phyloP scores from a whole-genome alignment of 495 filamentous ascomycete genomes.

The Rhypophila decipiens region DNA sequence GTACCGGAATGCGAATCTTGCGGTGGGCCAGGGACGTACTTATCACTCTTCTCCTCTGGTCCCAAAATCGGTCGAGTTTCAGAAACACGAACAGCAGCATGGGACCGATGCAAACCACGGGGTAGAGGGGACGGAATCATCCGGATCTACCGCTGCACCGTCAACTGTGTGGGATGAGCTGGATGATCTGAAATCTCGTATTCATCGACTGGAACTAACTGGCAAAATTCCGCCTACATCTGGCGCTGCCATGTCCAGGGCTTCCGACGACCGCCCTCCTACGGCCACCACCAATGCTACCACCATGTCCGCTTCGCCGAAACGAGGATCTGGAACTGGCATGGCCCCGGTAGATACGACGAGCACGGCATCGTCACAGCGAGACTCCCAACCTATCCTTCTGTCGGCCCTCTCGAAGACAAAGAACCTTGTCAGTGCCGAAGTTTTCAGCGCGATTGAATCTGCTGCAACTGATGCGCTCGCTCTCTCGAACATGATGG shows the following conservation, averaged over 20 bases:
- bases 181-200: slow-evolving; percentile 90
- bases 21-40: slow-evolving; percentile 44
- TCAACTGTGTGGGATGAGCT: slow-evolving; percentile 98
- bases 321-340: slow-evolving; percentile 49
- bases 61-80: slow-evolving; percentile 36
- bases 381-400: slow-evolving; percentile 67
- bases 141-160: slow-evolving; percentile 75
- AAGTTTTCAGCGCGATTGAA: slow-evolving; percentile 76
- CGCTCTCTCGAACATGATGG: slow-evolving; percentile 65
- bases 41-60: slow-evolving; percentile 53
- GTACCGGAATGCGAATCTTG: slow-evolving; percentile 51
- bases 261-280: slow-evolving; percentile 71
- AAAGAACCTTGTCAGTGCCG: slow-evolving; percentile 56
- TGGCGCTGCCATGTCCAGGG: slow-evolving; percentile 67
- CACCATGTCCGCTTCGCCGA: slow-evolving; percentile 82
- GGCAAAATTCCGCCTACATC: slow-evolving; percentile 79
- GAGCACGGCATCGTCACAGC: slow-evolving; percentile 21
- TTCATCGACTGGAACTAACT: slow-evolving; percentile 84
- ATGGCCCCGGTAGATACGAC: slow-evolving; percentile 24
- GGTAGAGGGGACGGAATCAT: slow-evolving; percentile 68
- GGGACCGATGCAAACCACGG: slow-evolving; percentile 25
- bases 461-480: slow-evolving; percentile 76
- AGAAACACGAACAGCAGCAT: slow-evolving; percentile 26
- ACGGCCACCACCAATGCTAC: slow-evolving; percentile 94
- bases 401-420: slow-evolving; percentile 74